A percentile compares a stretch with the other conserved stretches of the same genome.
These are phyloP conservation scores for Plectranthus barbatus DNA, from an alignment of 257 asterid species.

Conservation along the genomic window DNA sequence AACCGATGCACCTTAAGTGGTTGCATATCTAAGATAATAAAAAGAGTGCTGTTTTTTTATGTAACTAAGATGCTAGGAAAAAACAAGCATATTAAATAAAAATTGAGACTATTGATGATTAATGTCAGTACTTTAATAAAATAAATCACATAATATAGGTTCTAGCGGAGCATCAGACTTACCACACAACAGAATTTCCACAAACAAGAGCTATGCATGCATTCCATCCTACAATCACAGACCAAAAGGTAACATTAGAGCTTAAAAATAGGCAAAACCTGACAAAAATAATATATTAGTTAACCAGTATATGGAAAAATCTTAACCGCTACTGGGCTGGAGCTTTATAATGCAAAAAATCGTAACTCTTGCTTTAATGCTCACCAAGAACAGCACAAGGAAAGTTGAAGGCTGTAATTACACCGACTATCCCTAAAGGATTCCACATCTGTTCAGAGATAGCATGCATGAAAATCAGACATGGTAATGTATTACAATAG, in stretches of 20 bases:
- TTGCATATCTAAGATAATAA: neutral
- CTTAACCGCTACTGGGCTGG: neutral
- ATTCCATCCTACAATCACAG: constrained; percentile 72
- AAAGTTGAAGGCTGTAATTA: constrained; percentile 94
- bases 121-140: no score
- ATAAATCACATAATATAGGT: neutral
- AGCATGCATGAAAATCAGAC: constrained; percentile 14
- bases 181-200: constrained; percentile 97
- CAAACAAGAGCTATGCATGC: constrained; percentile 98
- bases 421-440: constrained; percentile 95
- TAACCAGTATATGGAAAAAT: neutral
- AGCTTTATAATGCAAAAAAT: neutral
- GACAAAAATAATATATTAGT: neutral
- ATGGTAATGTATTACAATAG: neutral
- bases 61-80: neutral
- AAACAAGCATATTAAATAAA: neutral
- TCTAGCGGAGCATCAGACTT: constrained; percentile 20
- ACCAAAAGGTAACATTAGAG: constrained; percentile 3
- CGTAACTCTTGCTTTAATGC: constrained; percentile 14
- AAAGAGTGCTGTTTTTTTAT: neutral
- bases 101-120: neutral
- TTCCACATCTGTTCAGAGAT: constrained; percentile 76
- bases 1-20: neutral
- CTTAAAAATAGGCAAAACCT: neutral
- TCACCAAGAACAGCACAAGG: constrained; percentile 98